Evolutionary conservation across 495 filamentous ascomycete genomes (phyloP).

Genomic region (Chaetomidium leptoderma): DNA sequence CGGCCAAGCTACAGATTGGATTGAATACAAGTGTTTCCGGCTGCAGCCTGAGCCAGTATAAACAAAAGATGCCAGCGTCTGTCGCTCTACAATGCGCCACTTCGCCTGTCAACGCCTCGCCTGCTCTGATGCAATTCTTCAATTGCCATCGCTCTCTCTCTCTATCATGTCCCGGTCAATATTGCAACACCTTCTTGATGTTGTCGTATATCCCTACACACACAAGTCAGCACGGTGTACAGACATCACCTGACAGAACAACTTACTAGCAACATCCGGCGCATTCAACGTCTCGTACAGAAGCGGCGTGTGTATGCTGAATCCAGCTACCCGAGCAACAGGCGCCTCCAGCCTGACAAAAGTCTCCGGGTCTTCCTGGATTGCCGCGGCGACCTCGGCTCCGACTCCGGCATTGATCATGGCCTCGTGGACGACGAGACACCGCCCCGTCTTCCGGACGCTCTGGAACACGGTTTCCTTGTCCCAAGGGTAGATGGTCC

Average conservation of each 20-base stretch:
- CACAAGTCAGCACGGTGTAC: constrained; percentile 24
- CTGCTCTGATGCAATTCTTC: constrained; percentile 9
- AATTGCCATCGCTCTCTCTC: not conserved
- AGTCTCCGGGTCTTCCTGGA: constrained; percentile 74
- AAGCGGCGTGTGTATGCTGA: constrained; percentile 81
- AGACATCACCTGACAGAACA: not conserved
- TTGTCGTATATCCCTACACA: constrained; percentile 51
- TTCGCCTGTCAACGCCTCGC: constrained; percentile 15
- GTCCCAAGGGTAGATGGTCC: constrained; percentile 96
- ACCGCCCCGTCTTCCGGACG: constrained; percentile 84
- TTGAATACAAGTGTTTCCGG: not conserved
- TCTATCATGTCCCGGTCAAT: constrained; percentile 24
- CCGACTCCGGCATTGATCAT: constrained; percentile 95
- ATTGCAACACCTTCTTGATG: constrained; percentile 47
- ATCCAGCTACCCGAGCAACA: constrained; percentile 84
- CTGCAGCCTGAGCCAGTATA: not conserved
- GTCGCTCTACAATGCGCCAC: constrained; percentile 2
- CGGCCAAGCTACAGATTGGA: not conserved
- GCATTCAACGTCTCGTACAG: constrained; percentile 82
- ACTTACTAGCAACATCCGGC: constrained; percentile 88
- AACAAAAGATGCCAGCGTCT: not conserved
- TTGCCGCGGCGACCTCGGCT: constrained; percentile 86
- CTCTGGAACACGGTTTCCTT: constrained; percentile 75
- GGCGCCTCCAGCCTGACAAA: constrained; percentile 91
- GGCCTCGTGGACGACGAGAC: constrained; percentile 90